Evolutionary conservation across 2,329 filamentous ascomycete species (phyloP).

Genomic region (Exutisphaerella laricina): DNA sequence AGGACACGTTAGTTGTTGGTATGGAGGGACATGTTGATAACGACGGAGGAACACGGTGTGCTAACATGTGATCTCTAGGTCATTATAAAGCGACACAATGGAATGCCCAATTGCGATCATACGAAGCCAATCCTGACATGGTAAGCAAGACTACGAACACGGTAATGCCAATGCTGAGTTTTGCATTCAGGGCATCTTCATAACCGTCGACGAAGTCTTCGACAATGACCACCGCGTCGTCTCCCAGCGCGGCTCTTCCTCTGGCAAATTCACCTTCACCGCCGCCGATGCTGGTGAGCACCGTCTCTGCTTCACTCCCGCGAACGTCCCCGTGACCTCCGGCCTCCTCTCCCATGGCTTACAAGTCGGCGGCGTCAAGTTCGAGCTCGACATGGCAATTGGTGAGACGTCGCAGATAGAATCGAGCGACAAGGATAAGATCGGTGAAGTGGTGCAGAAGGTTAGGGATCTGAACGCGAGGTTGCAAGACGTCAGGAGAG

Average conservation of each 20-base stretch:
- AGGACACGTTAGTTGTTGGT: slow-evolving; percentile 93
- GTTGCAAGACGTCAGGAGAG: slow-evolving; percentile 79
- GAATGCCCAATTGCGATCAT: slow-evolving; percentile 63
- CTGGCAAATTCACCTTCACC: slow-evolving; percentile 90
- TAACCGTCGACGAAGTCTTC: slow-evolving; percentile 94
- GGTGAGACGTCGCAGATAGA: slow-evolving; percentile 93
- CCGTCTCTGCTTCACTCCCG: slow-evolving; percentile 87
- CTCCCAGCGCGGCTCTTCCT: slow-evolving; percentile 67
- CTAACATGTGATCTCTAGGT: slow-evolving; percentile 42
- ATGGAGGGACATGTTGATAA: too few relatives aligned
- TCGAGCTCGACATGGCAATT: slow-evolving; percentile 86
- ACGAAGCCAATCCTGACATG: slow-evolving; percentile 63
- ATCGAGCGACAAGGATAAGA: slow-evolving; percentile 87
- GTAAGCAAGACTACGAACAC: slow-evolving; percentile 14
- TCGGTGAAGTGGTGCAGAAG: slow-evolving; percentile 80
- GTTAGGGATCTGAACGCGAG: slow-evolving; percentile 84
- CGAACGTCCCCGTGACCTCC: slow-evolving; percentile 61
- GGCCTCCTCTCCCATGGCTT: slow-evolving; percentile 65
- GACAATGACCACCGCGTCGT: slow-evolving; percentile 97
- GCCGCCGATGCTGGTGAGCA: slow-evolving; percentile 94
- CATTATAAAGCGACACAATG: slow-evolving; percentile 84
- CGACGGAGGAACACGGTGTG: too few relatives aligned
- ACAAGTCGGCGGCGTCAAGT: slow-evolving; percentile 69
- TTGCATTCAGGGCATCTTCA: slow-evolving; percentile 61
- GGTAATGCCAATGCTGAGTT: neutral